These are phyloP conservation scores for Globisporangium alternatum DNA, from an alignment of 352 stramenopile species.

Conservation along the genomic window DNA sequence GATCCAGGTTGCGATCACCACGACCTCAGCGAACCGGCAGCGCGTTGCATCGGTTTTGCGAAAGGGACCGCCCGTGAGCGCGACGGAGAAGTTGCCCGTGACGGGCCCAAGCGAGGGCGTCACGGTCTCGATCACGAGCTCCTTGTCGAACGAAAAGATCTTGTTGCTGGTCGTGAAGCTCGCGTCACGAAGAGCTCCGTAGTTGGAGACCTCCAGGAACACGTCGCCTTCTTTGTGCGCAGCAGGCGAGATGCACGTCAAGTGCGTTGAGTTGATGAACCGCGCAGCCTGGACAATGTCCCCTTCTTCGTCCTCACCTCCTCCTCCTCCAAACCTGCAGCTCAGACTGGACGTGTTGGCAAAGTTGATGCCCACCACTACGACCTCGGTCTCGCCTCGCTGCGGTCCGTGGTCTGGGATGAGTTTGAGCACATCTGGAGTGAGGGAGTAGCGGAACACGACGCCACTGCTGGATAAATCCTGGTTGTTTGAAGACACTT, in stretches of 20 bases:
- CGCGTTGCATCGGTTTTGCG: slow-evolving; percentile 57
- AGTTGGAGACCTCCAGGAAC: slow-evolving; percentile 71
- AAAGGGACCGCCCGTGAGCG: slow-evolving; percentile 83
- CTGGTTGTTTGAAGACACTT: slow-evolving; percentile 86
- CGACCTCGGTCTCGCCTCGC: slow-evolving; percentile 79
- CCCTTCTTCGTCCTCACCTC: background rate
- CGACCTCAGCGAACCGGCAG: slow-evolving; percentile 83
- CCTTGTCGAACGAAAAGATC: slow-evolving; percentile 83
- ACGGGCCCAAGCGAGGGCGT: slow-evolving; percentile 73
- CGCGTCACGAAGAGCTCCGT: slow-evolving; percentile 30
- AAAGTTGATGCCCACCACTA: slow-evolving; percentile 75
- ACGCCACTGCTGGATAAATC: slow-evolving; percentile 62
- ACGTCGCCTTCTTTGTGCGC: slow-evolving; percentile 29
- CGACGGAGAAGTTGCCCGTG: slow-evolving; percentile 88
- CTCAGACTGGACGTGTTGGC: slow-evolving; percentile 57
- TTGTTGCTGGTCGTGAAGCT: slow-evolving; percentile 38
- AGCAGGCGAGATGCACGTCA: slow-evolving; percentile 74
- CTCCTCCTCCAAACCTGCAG: slow-evolving; percentile 55
- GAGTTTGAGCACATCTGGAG: slow-evolving; percentile 54
- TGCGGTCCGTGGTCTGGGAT: slow-evolving; percentile 73
- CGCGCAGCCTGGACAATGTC: slow-evolving; percentile 35
- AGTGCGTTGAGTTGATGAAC: slow-evolving; percentile 59
- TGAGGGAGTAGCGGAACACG: slow-evolving; percentile 66
- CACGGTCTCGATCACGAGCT: slow-evolving; percentile 60
- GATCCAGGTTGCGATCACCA: slow-evolving; percentile 62